Conservation (phyloP, 306 rosid genomes). For the Vigna trinervia region DNA sequence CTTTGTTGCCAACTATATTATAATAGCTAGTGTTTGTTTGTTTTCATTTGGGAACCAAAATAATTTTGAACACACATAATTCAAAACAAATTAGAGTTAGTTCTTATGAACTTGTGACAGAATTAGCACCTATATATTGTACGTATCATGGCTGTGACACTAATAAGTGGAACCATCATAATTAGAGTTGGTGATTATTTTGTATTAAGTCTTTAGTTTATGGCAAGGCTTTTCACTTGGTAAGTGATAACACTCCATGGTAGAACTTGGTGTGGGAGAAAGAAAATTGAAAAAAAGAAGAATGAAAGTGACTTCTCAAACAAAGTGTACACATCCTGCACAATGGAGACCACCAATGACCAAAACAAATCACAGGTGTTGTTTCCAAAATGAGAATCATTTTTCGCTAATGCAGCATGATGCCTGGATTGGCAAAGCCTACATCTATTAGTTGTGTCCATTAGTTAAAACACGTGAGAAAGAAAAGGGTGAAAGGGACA, state of each 20-base stretch:
- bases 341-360: conserved; percentile 1
- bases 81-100: conserved; percentile 22
- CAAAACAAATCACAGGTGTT: conserved; percentile 30
- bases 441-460: conserved; percentile 40
- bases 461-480: conserved; percentile 34
- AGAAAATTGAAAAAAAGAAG: neutral
- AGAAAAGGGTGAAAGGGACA: conserved; percentile 33
- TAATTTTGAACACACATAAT: conserved; percentile 32
- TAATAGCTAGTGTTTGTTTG: conserved; percentile 44
- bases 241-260: conserved; percentile 2
- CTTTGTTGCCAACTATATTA: conserved; percentile 41
- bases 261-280: neutral
- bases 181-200: no score
- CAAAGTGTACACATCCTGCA: neutral
- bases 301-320: conserved; percentile 27
- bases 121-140: neutral
- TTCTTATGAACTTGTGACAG: conserved; percentile 38
- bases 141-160: conserved; percentile 12
- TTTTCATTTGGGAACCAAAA: conserved; percentile 41
- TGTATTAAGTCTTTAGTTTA: neutral
- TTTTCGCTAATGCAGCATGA: conserved; percentile 37
- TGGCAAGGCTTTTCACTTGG: neutral
- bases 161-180: conserved; percentile 27
- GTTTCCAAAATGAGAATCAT: conserved; percentile 46
- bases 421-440: conserved; percentile 45